phyloP scores from a whole-genome alignment of 148 eudicot species.

The Rhododendron griersonianum region DNA sequence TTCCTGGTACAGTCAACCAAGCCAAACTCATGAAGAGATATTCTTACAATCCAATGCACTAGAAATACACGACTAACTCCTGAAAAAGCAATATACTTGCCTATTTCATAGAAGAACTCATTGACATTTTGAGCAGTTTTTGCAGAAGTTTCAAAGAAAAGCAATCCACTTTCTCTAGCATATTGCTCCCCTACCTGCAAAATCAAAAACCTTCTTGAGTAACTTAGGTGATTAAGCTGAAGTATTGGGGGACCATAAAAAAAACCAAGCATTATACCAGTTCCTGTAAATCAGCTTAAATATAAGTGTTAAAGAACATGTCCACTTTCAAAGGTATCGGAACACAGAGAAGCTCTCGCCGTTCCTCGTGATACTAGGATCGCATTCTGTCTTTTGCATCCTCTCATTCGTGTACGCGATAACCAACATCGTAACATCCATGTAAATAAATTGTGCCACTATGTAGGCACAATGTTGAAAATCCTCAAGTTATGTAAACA shows the following conservation, averaged over 20 bases:
- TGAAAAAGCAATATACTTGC: slow-evolving; percentile 17
- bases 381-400: background rate
- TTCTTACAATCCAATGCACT: background rate
- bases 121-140: slow-evolving; percentile 68
- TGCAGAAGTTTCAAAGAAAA: slow-evolving; percentile 65
- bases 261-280: background rate
- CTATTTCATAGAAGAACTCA: slow-evolving; percentile 61
- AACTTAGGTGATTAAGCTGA: background rate
- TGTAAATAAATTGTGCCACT: background rate
- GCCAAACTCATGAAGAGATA: background rate
- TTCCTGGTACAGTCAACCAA: background rate
- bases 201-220: background rate
- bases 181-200: slow-evolving; percentile 61
- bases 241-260: background rate
- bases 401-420: background rate
- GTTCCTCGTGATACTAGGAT: background rate
- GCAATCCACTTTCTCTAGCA: slow-evolving; percentile 57
- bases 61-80: background rate
- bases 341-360: background rate
- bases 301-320: background rate
- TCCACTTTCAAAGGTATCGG: background rate
- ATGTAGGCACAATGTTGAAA: background rate
- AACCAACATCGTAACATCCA: background rate
- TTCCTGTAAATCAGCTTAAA: slow-evolving; percentile 1
- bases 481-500: background rate